Conservation (phyloP, 2,329 filamentous ascomycete genomes). For the Pleoardoris graminearum region DNA sequence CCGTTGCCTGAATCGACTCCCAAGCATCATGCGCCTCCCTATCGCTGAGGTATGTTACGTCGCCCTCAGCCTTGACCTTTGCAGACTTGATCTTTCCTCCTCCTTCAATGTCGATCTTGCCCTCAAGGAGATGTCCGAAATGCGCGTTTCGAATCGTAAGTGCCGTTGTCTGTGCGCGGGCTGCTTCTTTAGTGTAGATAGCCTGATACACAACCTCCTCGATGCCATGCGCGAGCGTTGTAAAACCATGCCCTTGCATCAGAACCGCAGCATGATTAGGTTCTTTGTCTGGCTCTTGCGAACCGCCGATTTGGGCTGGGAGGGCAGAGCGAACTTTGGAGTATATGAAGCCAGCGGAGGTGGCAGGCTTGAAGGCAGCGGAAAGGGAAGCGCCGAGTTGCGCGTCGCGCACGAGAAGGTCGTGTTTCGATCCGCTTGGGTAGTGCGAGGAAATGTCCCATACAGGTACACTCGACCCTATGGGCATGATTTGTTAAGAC, state of each 20-base stretch:
- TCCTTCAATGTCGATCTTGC: conserved; percentile 45
- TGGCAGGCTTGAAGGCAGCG: conserved; percentile 43
- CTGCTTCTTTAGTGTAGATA: conserved; percentile 48
- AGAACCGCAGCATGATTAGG: conserved; percentile 44
- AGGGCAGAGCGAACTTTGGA: conserved; percentile 44
- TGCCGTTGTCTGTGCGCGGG: conserved; percentile 48
- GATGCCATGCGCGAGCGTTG: conserved; percentile 47
- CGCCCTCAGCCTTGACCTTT: conserved; percentile 47
- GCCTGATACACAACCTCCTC: conserved; percentile 52
- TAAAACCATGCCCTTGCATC: conserved; percentile 53
- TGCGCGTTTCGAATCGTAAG: conserved; percentile 39
- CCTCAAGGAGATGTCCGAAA: conserved; percentile 44
- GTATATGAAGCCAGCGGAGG: conserved; percentile 44
- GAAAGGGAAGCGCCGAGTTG: conserved; percentile 42
- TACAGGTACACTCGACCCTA: conserved; percentile 41
- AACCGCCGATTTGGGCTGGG: conserved; percentile 38
- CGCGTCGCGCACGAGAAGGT: conserved; percentile 40
- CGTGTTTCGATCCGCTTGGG: conserved; percentile 34
- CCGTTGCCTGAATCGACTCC: conserved; percentile 39
- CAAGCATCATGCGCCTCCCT: conserved; percentile 49
- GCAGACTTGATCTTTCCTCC: conserved; percentile 48
- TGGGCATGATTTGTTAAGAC: background rate
- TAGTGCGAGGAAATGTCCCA: conserved; percentile 41
- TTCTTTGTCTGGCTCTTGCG: conserved; percentile 34
- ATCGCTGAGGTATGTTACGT: conserved; percentile 48